Evolutionary conservation across 2,329 filamentous ascomycete species (phyloP), one percentile per base, ranked within the genome.

Genomic region (Aspergillus sp.): DNA sequence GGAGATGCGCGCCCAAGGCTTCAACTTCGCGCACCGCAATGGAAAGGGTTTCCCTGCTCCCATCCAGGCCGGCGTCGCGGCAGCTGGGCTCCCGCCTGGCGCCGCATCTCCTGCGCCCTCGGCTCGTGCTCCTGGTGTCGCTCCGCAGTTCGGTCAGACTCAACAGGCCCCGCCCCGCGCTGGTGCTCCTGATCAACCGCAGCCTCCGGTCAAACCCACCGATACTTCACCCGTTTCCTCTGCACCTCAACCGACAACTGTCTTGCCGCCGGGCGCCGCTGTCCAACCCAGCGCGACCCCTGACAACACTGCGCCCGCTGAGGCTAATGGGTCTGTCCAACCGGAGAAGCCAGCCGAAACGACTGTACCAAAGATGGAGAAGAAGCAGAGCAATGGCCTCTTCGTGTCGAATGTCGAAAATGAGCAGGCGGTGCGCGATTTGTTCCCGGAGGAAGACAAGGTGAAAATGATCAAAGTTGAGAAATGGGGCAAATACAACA

Each of bases 1-100:
- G 0, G 91, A 98, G 65, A 98, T 98, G 91, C 80, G 86, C 42
- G 91, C 91, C 14, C 91, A 98, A 55, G 91, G 91, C 26, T 98
- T 98, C 74, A 98, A 98, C 72, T 98, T 98, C 60, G 86, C 91
- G 15, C 91, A 98, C 60, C 82, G 91, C 49, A 85, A 83, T 43
- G 80, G 83, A 36, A 96, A 96, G 69, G n/a, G n/a, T n/a, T n/a
- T n/a, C n/a, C n/a, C n/a, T n/a, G 78, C 82, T 69, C 60, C 61
- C 33, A 38, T 44, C 27, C 47, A 49, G 30, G 26, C 37, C 28
- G 25, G 33, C 31, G 51, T 50, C 30, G 26, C 52, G 22, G 42
- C 49, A 25, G 42, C 50, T 12, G 48, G 43, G 11, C 39, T 54
- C 22, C 51, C 54, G 24, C 45, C 49, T 16, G 47, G 55, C 25